Evolutionary conservation across 192 early-diverging fungal genomes (phyloP), one percentile per base, ranked within the genome.

Genomic region (Obelidium mucronatum): DNA sequence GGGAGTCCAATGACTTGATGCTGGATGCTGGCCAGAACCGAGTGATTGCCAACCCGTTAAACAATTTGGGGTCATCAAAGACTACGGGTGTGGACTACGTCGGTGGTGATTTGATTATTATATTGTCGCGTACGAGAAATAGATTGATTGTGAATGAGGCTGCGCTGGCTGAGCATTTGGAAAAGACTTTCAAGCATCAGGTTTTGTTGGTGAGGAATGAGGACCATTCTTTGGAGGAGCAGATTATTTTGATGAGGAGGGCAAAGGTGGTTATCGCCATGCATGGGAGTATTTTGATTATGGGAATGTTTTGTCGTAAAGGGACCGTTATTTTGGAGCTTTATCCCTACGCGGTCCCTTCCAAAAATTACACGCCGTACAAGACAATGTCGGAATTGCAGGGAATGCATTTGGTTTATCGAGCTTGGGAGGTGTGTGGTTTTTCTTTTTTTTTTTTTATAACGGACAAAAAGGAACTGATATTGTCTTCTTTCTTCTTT

Each of bases 251-350:
- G 26, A 78, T 87, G 80, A 70, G 86, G 33, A 64, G 82, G 37
- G 83, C 86, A 2, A 53, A 82, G 37, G 78, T 87, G 8, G 77
- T 87, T 15, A 35, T 87, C 30, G 86, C 78, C n/a, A 87, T 87
- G 86, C 86, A 87, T 68, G 86, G 86, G 3, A 75, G 69, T 26
- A 83, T 87, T 55, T 64, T 87, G 65, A 76, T 85, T 42, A 81
- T 87, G 83, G 78, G 66, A 17, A 87, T 87, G 79, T 87, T 87
- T 75, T 87, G 86, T 70, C 37, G 84, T 17, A 58, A 84, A 8
- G 84, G 84, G 15, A 86, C 86, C 2, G 80, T 86, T 30, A 35
- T 87, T 31, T 30, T 87, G 22, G 86, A 87, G 56, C 64, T 87
- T 68, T 87, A 67, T 76, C 86, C 86, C 26, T 85, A 60, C 31